Percentiles rank a stretch among this genome's conserved stretches.
Evolutionary conservation across 345 rosid genomes (phyloP).

Genomic region (Ceriops zippeliana): DNA sequence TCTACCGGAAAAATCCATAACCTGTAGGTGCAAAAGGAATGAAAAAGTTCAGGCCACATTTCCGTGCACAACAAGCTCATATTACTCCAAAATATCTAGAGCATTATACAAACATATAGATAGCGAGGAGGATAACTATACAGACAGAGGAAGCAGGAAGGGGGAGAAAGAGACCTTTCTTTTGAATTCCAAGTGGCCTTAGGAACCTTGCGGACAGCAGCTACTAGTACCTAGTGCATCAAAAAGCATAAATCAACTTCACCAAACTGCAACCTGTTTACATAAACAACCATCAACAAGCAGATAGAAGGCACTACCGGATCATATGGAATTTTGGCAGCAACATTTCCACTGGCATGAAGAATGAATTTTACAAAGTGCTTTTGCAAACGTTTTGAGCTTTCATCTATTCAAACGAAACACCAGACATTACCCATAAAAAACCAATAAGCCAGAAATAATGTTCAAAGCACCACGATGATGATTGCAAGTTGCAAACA

Average conservation of each 20-base stretch:
- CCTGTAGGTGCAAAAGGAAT: slow-evolving; percentile 39
- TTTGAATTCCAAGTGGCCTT: slow-evolving; percentile 84
- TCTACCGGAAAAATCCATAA: slow-evolving; percentile 74
- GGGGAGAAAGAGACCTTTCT: slow-evolving; percentile 59
- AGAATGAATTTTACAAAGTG: slow-evolving; percentile 59
- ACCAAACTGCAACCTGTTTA: not conserved
- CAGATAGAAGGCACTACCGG: slow-evolving; percentile 36
- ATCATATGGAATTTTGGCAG: slow-evolving; percentile 69
- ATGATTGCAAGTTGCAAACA: not conserved
- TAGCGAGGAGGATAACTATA: not conserved
- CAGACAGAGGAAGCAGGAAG: not conserved
- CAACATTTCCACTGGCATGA: slow-evolving; percentile 65
- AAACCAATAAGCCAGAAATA: not conserved
- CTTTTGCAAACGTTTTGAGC: slow-evolving; percentile 40
- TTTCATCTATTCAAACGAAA: slow-evolving; percentile 30
- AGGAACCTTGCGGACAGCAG: slow-evolving; percentile 71
- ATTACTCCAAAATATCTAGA: not conserved
- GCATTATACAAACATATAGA: too few relatives aligned
- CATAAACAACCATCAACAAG: not conserved
- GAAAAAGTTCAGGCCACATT: slow-evolving; percentile 11
- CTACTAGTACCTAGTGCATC: slow-evolving; percentile 48
- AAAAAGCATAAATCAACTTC: slow-evolving; percentile 9
- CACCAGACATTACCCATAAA: slow-evolving; percentile 2
- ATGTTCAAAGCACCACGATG: not conserved
- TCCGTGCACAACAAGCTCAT: not conserved